phyloP scores from a whole-genome alignment of 164 flowering plant genomes.

The Vitis amurensis region DNA sequence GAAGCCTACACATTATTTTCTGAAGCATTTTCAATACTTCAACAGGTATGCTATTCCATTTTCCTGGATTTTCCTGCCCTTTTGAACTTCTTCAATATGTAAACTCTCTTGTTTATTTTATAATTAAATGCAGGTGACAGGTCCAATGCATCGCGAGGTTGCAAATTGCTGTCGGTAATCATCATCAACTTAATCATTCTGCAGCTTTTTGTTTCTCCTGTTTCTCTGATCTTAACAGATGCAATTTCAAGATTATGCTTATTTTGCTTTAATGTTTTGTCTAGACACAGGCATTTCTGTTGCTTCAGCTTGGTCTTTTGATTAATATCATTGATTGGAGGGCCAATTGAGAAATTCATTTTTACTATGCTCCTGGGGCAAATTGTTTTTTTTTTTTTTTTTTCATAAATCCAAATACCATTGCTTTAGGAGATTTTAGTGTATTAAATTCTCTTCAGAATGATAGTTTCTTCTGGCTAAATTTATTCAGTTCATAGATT shows the following conservation, averaged over 20 bases:
- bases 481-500: too few relatives aligned
- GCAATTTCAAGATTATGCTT: neutral
- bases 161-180: constrained; percentile 94
- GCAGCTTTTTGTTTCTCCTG: neutral
- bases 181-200: neutral
- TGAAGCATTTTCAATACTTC: constrained; percentile 93
- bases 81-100: neutral
- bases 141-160: constrained; percentile 99
- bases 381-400: neutral
- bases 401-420: too few relatives aligned
- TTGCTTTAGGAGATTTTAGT: too few relatives aligned
- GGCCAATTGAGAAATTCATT: neutral
- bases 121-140: constrained; percentile 71
- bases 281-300: neutral
- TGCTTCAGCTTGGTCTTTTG: neutral
- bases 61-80: neutral
- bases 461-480: neutral
- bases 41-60: constrained; percentile 58
- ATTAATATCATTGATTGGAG: too few relatives aligned
- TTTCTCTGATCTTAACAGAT: neutral
- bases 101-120: constrained; percentile 2
- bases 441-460: too few relatives aligned
- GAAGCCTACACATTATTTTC: constrained; percentile 90
- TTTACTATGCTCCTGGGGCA: neutral
- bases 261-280: neutral